A percentile compares a stretch with the other conserved stretches of the same genome.
Conservation (phyloP, 2,329 filamentous ascomycete species). For the Aspergillus vadensis region DNA sequence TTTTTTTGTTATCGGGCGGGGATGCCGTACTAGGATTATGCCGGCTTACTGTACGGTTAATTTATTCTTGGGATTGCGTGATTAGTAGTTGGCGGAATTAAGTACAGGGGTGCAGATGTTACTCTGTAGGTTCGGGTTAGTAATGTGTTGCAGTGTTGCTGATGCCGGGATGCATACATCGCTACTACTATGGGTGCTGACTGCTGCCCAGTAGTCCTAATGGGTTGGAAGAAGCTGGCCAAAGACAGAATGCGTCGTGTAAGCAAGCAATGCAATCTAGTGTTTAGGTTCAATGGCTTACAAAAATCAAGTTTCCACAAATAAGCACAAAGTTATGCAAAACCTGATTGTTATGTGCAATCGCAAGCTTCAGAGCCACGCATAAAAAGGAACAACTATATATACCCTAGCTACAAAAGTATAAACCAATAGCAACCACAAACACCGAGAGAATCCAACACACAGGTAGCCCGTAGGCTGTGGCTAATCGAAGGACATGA, state of each 20-base stretch:
- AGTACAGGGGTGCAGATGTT: no score
- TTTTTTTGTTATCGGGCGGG: no score
- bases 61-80: no score
- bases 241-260: background rate
- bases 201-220: no score
- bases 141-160: no score
- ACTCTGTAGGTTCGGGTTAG: no score
- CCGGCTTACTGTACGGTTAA: no score
- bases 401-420: background rate
- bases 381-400: background rate
- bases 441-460: background rate
- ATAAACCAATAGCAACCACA: background rate
- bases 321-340: background rate
- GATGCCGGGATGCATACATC: no score
- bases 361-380: background rate
- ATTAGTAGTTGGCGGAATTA: no score
- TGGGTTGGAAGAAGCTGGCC: background rate
- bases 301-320: background rate
- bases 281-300: background rate
- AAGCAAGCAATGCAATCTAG: background rate
- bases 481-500: background rate
- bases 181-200: no score
- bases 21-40: no score
- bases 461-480: background rate
- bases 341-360: slow-evolving; percentile 1